Evolutionary conservation across 441 rosid genomes (phyloP).

Genomic region (Populus hybrid): DNA sequence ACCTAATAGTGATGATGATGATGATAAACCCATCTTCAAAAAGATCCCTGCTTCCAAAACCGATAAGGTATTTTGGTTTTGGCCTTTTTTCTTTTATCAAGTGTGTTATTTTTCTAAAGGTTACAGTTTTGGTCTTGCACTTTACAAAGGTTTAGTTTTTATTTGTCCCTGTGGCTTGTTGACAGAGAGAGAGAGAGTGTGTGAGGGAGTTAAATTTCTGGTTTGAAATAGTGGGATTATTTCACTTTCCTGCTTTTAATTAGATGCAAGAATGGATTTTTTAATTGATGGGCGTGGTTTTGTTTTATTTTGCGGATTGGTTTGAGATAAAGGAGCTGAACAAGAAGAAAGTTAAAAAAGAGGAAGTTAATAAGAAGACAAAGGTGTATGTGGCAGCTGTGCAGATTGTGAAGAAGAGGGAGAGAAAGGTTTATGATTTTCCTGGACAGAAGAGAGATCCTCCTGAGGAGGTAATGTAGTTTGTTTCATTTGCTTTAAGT

Average conservation of each 20-base stretch:
- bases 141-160: not conserved
- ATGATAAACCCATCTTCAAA: conserved; percentile 44
- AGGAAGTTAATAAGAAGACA: conserved; percentile 31
- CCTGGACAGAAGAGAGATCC: conserved; percentile 89
- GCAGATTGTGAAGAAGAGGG: conserved; percentile 53
- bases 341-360: conserved; percentile 50
- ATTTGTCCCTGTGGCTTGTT: not conserved
- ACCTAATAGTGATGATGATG: conserved; percentile 17
- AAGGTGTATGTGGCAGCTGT: conserved; percentile 12
- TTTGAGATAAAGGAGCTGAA: conserved; percentile 37
- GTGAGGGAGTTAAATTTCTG: not conserved
- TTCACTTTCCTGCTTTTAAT: not conserved
- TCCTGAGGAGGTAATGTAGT: conserved; percentile 63
- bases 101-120: not conserved
- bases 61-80: conserved; percentile 39
- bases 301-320: not conserved
- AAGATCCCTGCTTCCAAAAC: conserved; percentile 34
- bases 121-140: not conserved
- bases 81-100: not conserved
- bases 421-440: conserved; percentile 73
- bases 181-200: not conserved
- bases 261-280: not conserved
- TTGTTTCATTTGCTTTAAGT: conserved; percentile 8
- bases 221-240: not conserved
- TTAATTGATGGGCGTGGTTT: conserved; percentile 12